Base-by-base conservation (phyloP, 441 rosid species). In the Pelargonium cotyledonis region DNA sequence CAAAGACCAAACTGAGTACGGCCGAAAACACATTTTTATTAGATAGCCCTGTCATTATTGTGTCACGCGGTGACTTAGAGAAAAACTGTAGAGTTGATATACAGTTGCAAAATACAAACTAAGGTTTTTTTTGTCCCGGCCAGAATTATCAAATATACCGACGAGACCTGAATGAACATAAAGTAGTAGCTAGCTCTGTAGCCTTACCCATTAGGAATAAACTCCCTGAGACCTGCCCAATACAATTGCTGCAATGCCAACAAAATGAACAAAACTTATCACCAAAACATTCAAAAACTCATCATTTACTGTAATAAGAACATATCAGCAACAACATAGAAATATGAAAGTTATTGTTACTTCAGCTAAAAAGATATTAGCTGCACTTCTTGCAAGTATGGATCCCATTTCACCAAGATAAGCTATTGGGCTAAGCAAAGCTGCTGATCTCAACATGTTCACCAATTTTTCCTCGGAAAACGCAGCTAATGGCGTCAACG, bases 211-310 rank as follows among this genome's bases (percentile, higher is more conserved):
- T 69, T 57, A 3, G 83, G 85, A 55, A 63, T 29, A 19, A 84
- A 84, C 67, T 84, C 80, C n/a, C 49, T 74, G 23, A 80, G 73
- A 16, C 86, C 85, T 18, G 80, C 70, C 83, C 80, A 77, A 70
- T 80, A 80, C 63, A 79, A 16, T 11, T 82, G 80, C 88, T 84
- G 79, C 62, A 12, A 67, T 21, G 9, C 53, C 9, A 16, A 43
- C 9, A 51, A 10, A 16, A 53, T 44, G 9, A 53, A 53, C 26
- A 16, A 26, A 18, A 61, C 23, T 0, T 21, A 21, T 21, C 23
- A 21, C 23, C 23, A 21, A 21, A 21, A 21, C 23, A 21, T 21
- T 21, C 23, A 21, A 21, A 21, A 21, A 21, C 23, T 21, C 23
- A 10, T 40, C 15, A 41, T n/a, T 35, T 51, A 26, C 6, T 58